Evolutionary conservation across 2,329 filamentous ascomycete species (phyloP), one percentile per base, ranked within the genome.

Genomic region (Paecilomyces niveus): DNA sequence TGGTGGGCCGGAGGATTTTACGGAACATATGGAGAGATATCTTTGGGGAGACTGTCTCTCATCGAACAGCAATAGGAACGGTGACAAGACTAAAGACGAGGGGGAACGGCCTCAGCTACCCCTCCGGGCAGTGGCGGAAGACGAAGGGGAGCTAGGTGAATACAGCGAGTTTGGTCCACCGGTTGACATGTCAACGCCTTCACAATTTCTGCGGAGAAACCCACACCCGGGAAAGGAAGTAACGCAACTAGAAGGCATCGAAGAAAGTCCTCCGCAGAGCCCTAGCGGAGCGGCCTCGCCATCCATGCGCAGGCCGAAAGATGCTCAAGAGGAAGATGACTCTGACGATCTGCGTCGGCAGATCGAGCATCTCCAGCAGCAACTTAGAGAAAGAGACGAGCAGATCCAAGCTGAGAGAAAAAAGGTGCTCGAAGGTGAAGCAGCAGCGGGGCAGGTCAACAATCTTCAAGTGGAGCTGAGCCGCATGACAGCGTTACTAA

Each of bases 151-250:
- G 6, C 63, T 72, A 6, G 70, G 65, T 9, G 75, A 76, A 54
- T 71, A 74, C 55, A 77, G 74, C 53, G 74, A 77, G 64, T 75
- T 76, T 50, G 74, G 71, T 2, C 74, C 74, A 9, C 74, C 75
- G 2, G 65, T 76, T 9, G 75, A 77, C 57, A 77, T 76, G 70
- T 77, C 75, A 1, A 77, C 75, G 0, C 75, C 75, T 4, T 75
- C 74, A 18, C 75, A 76, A 60, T 33, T 77, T 8, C 61, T 76
- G 55, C 71, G 70, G 55, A 61, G 72, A 32, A 66, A 60, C 5
- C 66, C 64, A 39, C 63, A 58, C 1, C 56, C 66, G 1, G 63
- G 61, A 0, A 71, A 67, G 53, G 72, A 74, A 51, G 65, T 64
- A 7, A 72, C 69, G 1, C 70, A 72, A 21, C 58, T 76, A 8